These are phyloP conservation scores for Penicillium sp. DNA, from an alignment of 2,329 filamentous ascomycete species.

Conservation along the genomic window DNA sequence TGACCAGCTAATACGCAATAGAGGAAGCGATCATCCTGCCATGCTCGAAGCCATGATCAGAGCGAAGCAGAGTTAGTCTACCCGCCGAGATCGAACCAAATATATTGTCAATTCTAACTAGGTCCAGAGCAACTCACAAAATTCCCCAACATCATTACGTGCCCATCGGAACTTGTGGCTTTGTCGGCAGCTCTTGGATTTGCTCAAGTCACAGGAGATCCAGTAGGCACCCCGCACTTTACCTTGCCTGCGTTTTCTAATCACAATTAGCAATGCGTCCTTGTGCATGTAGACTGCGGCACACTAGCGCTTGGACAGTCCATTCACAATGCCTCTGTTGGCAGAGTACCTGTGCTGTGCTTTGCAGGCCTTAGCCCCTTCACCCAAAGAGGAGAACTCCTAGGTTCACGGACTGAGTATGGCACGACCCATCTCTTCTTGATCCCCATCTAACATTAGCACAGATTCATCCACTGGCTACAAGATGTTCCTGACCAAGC, in stretches of 20 bases:
- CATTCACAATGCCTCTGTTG: constrained; percentile 72
- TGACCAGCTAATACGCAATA: background rate
- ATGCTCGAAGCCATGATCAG: constrained; percentile 77
- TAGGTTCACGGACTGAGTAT: constrained; percentile 72
- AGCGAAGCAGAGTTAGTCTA: constrained; percentile 59
- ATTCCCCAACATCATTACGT: constrained; percentile 72
- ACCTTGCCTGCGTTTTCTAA: background rate
- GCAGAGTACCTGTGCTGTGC: constrained; percentile 69
- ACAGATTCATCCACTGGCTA: constrained; percentile 68
- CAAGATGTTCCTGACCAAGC: constrained; percentile 79
- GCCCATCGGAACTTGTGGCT: constrained; percentile 79
- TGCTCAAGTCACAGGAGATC: constrained; percentile 66
- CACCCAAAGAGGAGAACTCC: constrained; percentile 71
- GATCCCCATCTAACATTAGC: background rate
- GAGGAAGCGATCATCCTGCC: constrained; percentile 60
- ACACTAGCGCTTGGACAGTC: constrained; percentile 75
- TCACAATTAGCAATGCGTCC: constrained; percentile 53
- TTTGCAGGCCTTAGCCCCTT: constrained; percentile 75
- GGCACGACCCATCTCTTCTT: background rate
- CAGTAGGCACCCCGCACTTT: constrained; percentile 40
- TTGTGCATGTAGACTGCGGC: constrained; percentile 76
- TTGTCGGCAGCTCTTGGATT: constrained; percentile 79
- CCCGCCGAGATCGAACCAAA: background rate
- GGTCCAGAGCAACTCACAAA: constrained; percentile 34
- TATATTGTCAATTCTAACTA: background rate